Evolutionary conservation across 2,329 filamentous ascomycete genomes (phyloP).

Genomic region (Cadophora sp.): DNA sequence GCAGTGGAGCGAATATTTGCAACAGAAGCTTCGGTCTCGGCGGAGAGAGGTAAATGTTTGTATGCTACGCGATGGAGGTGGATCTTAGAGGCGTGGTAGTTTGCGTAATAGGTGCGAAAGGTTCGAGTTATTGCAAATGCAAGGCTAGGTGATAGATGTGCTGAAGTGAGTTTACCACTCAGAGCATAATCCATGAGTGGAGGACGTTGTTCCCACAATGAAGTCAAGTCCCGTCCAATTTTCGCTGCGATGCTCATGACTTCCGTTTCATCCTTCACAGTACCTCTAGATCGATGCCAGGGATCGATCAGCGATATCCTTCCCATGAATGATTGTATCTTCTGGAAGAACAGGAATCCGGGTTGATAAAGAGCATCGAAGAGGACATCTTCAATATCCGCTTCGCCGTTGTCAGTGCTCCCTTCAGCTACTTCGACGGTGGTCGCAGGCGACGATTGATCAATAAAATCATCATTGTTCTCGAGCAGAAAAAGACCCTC

Average conservation of each 20-base stretch:
- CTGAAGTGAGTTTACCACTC: constrained; percentile 56
- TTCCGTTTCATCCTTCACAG: constrained; percentile 63
- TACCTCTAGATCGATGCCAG: constrained; percentile 62
- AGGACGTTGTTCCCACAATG: constrained; percentile 57
- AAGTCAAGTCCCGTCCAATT: constrained; percentile 58
- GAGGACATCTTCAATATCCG: constrained; percentile 53
- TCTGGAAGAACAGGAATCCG: constrained; percentile 62
- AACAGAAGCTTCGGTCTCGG: constrained; percentile 54
- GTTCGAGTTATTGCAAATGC: constrained; percentile 58
- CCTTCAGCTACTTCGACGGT: constrained; percentile 42
- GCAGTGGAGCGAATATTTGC: constrained; percentile 56
- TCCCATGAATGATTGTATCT: constrained; percentile 63
- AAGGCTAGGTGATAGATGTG: constrained; percentile 56
- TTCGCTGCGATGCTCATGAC: constrained; percentile 60
- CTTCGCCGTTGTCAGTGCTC: constrained; percentile 40
- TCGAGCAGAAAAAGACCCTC: constrained; percentile 60
- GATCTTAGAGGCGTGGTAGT: constrained; percentile 62
- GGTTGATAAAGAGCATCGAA: constrained; percentile 63
- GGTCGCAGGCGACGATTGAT: constrained; percentile 53
- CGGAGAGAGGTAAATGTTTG: constrained; percentile 55
- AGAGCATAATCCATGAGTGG: constrained; percentile 63
- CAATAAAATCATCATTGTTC: constrained; percentile 54
- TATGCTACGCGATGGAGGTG: constrained; percentile 64
- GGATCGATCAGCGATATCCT: constrained; percentile 62
- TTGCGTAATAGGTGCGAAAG: constrained; percentile 62